Conservation (phyloP, 306 rosid species). For the Inga oerstediana region DNA sequence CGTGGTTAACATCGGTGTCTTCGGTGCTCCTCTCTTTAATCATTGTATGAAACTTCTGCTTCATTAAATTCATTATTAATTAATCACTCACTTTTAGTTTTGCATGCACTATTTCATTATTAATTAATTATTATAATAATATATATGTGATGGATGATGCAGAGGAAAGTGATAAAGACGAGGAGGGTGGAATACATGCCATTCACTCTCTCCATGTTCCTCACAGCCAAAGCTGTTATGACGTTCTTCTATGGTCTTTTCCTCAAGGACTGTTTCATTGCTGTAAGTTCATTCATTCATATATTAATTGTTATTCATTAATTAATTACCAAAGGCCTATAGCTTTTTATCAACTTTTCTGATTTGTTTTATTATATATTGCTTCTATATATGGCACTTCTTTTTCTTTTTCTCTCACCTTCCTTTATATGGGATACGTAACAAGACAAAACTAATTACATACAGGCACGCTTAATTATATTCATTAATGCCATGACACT, state of each 20-base stretch:
- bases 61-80: not conserved
- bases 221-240: constrained; percentile 74
- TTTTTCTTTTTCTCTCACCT: not conserved
- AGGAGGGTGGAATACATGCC: constrained; percentile 94
- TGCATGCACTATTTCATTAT: not conserved
- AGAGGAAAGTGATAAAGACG: constrained; percentile 74
- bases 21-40: constrained; percentile 84
- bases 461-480: not conserved
- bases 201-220: constrained; percentile 71
- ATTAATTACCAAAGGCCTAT: not conserved
- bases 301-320: not conserved
- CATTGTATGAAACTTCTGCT: constrained; percentile 43
- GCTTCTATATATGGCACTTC: not conserved
- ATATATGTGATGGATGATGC: constrained; percentile 23
- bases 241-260: constrained; percentile 95
- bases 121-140: not conserved
- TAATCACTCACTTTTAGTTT: not conserved
- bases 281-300: constrained; percentile 50
- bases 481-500: constrained; percentile 3
- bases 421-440: not conserved
- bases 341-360: not conserved
- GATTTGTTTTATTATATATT: not conserved
- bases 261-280: constrained; percentile 78
- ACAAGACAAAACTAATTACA: constrained; percentile 9
- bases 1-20: constrained; percentile 66